Evolutionary conservation across 176 grass and related monocot species (phyloP), one percentile per base, ranked within the genome.

Genomic region (Stipa capillata): DNA sequence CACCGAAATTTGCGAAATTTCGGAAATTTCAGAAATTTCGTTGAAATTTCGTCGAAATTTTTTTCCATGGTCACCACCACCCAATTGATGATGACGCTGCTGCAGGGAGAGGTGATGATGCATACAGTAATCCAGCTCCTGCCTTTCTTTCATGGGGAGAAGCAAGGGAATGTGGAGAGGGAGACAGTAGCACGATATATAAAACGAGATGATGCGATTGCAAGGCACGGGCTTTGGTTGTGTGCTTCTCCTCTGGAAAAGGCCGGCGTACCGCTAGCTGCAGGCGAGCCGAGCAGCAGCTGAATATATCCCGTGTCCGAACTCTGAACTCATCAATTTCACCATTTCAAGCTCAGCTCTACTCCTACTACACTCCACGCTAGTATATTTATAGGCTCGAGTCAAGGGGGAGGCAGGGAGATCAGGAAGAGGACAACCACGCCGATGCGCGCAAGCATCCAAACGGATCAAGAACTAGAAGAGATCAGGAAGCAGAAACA

Each of bases 161-260:
- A 34, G n/a, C n/a, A n/a, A n/a, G 63, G 65, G 69, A 81, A 85
- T 81, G 82, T 81, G 77, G 52, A 31, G 82, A 84, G 76, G 87
- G 69, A 53, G 87, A 81, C 82, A 77, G 77, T 51, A 51, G n/a
- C 82, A 70, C n/a, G n/a, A n/a, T 42, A 70, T 80, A 84, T 76
- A 85, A 89, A 89, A 73, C 61, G 80, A 58, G 17, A 62, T 69
- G 44, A 72, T 72, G 73, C 68, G 12, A 50, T 71, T 24, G 49
- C 18, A 34, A 74, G 61, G 63, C 48, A 73, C 15, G 62, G 35
- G 57, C n/a, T 5, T 41, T 43, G n/a, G 20, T n/a, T 12, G 24
- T 4, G 56, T 37, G 31, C n/a, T n/a, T 62, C 36, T 77, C 87
- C 82, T 72, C 20, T 52, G 45, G 43, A 77, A 54, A 70, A 70